These are phyloP conservation scores for Strigomonas galati DNA, from an alignment of 208 protist genomes.

Conservation along the genomic window DNA sequence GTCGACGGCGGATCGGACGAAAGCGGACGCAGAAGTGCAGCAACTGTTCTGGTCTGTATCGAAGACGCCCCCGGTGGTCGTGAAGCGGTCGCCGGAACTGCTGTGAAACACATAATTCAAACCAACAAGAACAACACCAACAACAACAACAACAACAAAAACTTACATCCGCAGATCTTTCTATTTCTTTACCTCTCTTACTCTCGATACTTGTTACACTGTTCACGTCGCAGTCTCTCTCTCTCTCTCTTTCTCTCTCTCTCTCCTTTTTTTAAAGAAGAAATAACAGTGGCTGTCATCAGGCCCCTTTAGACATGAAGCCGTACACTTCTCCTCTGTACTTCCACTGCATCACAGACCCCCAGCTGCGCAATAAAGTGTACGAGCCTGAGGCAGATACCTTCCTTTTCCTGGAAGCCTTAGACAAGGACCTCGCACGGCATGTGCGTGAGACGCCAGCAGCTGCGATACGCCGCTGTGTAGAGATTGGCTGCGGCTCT, in stretches of 20 bases:
- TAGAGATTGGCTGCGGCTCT: conserved; percentile 83
- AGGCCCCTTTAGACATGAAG: conserved; percentile 4
- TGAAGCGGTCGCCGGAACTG: too few species aligned
- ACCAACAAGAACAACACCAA: too few species aligned
- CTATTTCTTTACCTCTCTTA: background rate
- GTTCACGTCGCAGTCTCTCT: too few species aligned
- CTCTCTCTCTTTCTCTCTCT: too few species aligned
- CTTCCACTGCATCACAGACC: conserved; percentile 75
- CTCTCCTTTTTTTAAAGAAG: conserved; percentile 19
- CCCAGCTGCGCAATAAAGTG: conserved; percentile 59
- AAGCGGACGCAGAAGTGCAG: too few species aligned
- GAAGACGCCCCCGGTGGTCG: too few species aligned
- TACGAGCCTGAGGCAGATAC: conserved; percentile 91
- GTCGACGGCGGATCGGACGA: too few species aligned
- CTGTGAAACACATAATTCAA: too few species aligned
- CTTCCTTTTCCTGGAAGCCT: conserved; percentile 79
- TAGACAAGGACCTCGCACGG: conserved; percentile 47
- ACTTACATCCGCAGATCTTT: background rate
- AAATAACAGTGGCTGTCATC: too few species aligned
- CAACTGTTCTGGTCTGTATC: too few species aligned
- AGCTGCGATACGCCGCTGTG: conserved; percentile 37
- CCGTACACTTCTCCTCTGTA: conserved; percentile 76
- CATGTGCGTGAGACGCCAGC: background rate
- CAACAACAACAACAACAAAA: background rate
- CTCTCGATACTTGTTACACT: too few species aligned